phyloP scores from a whole-genome alignment of 1,284 basidiomycete genomes.

The Tilletia walkeri region DNA sequence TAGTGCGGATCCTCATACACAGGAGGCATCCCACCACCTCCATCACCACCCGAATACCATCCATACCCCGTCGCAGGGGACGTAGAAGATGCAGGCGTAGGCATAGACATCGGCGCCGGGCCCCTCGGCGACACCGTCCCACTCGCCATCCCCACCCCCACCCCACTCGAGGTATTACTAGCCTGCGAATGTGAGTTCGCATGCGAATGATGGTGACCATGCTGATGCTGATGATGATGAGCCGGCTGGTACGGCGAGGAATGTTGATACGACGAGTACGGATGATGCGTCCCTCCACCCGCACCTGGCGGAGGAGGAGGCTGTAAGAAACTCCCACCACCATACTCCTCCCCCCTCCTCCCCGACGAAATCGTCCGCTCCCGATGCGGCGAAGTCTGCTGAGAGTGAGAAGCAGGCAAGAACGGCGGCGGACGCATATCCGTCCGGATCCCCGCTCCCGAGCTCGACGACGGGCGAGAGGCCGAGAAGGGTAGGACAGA shows the following conservation, averaged over 20 bases:
- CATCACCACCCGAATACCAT: background rate
- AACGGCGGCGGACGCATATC: conserved; percentile 4
- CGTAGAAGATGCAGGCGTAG: background rate
- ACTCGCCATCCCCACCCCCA: conserved; percentile 4
- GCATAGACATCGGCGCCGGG: background rate
- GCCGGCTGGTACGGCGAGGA: background rate
- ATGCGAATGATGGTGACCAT: background rate
- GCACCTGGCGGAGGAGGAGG: background rate
- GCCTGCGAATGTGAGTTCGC: conserved; percentile 8
- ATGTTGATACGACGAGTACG: background rate
- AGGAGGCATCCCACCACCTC: background rate
- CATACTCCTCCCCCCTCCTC: background rate
- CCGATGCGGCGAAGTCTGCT: background rate
- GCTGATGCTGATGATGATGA: conserved; percentile 4
- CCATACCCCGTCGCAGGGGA: conserved; percentile 11
- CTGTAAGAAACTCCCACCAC: background rate
- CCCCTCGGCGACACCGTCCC: conserved; percentile 5
- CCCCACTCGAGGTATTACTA: background rate
- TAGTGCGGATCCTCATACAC: background rate
- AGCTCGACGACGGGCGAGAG: background rate
- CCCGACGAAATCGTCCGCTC: background rate
- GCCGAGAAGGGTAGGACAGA: background rate
- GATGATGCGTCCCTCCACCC: no score
- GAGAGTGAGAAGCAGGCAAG: background rate
- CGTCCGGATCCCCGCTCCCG: background rate